Percentiles rank a stretch among this genome's conserved stretches.
These are phyloP conservation scores for Ramularia collo-cygni DNA, from an alignment of 2,329 filamentous ascomycete genomes.

Conservation along the genomic window DNA sequence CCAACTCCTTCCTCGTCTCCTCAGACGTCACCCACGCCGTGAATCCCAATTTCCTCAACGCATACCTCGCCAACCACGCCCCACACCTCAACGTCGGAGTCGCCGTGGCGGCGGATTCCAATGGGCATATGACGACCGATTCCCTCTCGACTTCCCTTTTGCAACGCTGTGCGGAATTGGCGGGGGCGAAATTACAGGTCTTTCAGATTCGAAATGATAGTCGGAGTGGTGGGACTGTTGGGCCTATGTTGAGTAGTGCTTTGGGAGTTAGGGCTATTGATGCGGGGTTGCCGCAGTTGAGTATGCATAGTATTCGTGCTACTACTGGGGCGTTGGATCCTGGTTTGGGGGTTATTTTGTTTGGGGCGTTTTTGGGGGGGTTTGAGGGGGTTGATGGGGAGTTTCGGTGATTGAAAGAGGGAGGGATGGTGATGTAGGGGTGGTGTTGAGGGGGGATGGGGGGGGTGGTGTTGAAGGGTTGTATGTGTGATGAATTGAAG, in stretches of 20 bases:
- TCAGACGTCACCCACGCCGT: conserved; percentile 91
- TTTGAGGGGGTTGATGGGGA: conserved; percentile 81
- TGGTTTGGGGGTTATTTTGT: conserved; percentile 78
- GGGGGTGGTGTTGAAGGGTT: too few relatives aligned
- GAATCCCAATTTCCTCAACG: conserved; percentile 83
- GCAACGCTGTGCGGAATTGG: conserved; percentile 68
- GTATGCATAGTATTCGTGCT: conserved; percentile 88
- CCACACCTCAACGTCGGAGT: conserved; percentile 86
- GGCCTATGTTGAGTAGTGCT: conserved; percentile 73
- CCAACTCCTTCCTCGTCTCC: conserved; percentile 85
- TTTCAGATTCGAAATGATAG: conserved; percentile 96
- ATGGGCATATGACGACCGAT: conserved; percentile 96
- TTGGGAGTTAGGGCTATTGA: conserved; percentile 81
- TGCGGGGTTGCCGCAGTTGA: conserved; percentile 82
- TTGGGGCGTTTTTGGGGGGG: conserved; percentile 80
- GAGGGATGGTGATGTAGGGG: not conserved
- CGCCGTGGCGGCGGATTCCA: conserved; percentile 71
- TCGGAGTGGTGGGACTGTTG: conserved; percentile 87
- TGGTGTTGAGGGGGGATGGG: too few relatives aligned
- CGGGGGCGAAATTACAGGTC: conserved; percentile 65
- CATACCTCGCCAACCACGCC: conserved; percentile 78
- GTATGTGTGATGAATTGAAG: too few relatives aligned
- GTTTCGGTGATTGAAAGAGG: conserved; percentile 44
- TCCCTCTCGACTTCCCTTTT: conserved; percentile 76
- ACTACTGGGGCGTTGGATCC: conserved; percentile 82